Percentiles rank a stretch among this genome's conserved stretches.
These are phyloP conservation scores for Leishmania guyanensis DNA, from an alignment of 208 protist genomes.

Conservation along the genomic window DNA sequence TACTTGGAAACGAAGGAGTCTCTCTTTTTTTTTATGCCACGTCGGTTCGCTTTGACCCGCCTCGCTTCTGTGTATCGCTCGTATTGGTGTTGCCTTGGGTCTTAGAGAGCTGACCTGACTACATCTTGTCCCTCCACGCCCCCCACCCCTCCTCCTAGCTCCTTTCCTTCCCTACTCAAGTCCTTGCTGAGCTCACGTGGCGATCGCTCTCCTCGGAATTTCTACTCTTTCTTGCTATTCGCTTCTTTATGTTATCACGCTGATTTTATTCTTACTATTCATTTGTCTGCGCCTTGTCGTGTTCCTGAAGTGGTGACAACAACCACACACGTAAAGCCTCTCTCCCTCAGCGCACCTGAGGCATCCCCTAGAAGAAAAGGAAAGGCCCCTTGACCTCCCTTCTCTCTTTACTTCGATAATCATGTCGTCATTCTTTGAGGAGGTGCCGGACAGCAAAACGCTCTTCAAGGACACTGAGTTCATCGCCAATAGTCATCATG, in stretches of 20 bases:
- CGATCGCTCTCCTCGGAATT: neutral
- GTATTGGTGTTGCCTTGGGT: neutral
- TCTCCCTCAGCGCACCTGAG: neutral
- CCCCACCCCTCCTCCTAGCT: neutral
- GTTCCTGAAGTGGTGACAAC: neutral
- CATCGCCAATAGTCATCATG: slow-evolving; percentile 56
- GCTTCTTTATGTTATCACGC: neutral
- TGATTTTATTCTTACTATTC: neutral
- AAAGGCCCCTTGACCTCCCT: neutral
- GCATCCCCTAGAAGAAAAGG: neutral
- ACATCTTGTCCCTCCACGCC: neutral
- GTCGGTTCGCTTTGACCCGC: neutral
- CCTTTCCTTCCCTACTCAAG: no score
- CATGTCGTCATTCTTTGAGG: slow-evolving; percentile 19
- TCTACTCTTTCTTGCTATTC: neutral
- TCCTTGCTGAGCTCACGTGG: neutral
- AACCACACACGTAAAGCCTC: neutral
- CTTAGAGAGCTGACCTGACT: neutral
- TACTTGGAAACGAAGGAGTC: neutral
- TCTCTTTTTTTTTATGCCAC: neutral
- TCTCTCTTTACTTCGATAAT: neutral
- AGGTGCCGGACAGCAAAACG: slow-evolving; percentile 51
- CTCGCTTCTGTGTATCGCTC: neutral
- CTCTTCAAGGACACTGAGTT: slow-evolving; percentile 79
- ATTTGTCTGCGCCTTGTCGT: neutral